Evolutionary conservation across 176 grass and related monocot genomes (phyloP).

Genomic region (Musa acuminata): DNA sequence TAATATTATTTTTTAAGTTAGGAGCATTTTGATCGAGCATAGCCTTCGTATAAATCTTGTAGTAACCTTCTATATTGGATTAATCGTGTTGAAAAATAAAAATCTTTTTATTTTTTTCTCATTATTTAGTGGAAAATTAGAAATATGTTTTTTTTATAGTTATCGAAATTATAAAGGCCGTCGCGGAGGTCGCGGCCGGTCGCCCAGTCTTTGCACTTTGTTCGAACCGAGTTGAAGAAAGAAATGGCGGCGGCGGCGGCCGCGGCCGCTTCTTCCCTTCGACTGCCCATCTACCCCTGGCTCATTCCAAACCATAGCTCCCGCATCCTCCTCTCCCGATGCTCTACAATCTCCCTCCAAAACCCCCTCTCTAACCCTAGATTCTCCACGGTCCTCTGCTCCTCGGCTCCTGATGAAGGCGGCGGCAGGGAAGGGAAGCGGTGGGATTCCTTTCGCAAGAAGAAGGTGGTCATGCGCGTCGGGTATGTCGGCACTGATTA

Average conservation of each 20-base stretch:
- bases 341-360: background rate
- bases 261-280: constrained; percentile 40
- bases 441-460: constrained; percentile 81
- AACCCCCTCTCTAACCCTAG: constrained; percentile 15
- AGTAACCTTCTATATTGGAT: too few relatives aligned
- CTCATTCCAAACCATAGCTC: constrained; percentile 10
- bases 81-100: too few relatives aligned
- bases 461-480: constrained; percentile 76
- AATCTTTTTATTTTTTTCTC: too few relatives aligned
- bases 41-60: too few relatives aligned
- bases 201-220: too few relatives aligned
- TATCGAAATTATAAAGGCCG: too few relatives aligned
- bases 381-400: constrained; percentile 23
- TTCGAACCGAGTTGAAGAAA: too few relatives aligned
- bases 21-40: too few relatives aligned
- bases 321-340: background rate
- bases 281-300: constrained; percentile 28
- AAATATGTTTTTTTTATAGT: too few relatives aligned
- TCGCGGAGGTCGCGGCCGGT: too few relatives aligned
- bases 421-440: constrained; percentile 23
- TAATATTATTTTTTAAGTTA: too few relatives aligned
- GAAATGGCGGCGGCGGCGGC: background rate
- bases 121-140: too few relatives aligned
- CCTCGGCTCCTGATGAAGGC: background rate
- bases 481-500: constrained; percentile 81